These are phyloP conservation scores for Rugonectria rugulosa DNA, from an alignment of 2,329 filamentous ascomycete genomes.

Conservation along the genomic window DNA sequence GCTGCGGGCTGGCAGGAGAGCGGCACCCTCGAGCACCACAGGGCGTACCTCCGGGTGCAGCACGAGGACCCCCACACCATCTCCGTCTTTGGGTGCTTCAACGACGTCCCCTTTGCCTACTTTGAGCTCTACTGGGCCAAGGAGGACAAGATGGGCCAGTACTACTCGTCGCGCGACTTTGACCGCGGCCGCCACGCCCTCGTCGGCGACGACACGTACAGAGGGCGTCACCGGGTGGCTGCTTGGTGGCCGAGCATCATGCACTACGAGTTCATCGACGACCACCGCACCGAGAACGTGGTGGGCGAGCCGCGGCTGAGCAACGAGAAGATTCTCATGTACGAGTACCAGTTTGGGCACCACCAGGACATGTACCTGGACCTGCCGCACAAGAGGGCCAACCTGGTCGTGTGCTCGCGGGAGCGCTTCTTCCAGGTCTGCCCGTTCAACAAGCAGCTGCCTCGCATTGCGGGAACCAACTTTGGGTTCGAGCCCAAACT, in stretches of 20 bases:
- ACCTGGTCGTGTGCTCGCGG: conserved; percentile 68
- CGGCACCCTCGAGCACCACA: conserved; percentile 75
- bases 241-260: conserved; percentile 69
- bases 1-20: conserved; percentile 80
- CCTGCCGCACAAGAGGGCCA: conserved; percentile 74
- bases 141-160: conserved; percentile 64
- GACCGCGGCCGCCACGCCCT: conserved; percentile 66
- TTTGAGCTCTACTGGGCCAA: conserved; percentile 69
- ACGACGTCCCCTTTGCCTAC: conserved; percentile 75
- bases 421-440: conserved; percentile 75
- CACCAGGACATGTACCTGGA: conserved; percentile 76
- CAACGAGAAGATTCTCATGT: conserved; percentile 72
- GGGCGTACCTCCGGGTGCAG: conserved; percentile 70
- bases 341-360: conserved; percentile 78
- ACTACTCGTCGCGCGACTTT: conserved; percentile 62
- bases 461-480: conserved; percentile 59
- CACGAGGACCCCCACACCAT: conserved; percentile 75
- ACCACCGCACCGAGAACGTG: conserved; percentile 62
- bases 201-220: conserved; percentile 65
- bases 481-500: conserved; percentile 62
- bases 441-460: conserved; percentile 62
- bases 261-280: conserved; percentile 69
- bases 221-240: conserved; percentile 65
- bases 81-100: conserved; percentile 71
- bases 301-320: conserved; percentile 77